Evolutionary conservation across 805 yeast genomes (phyloP), one percentile per base, ranked within the genome.

Genomic region (Ogataea trehalophila): DNA sequence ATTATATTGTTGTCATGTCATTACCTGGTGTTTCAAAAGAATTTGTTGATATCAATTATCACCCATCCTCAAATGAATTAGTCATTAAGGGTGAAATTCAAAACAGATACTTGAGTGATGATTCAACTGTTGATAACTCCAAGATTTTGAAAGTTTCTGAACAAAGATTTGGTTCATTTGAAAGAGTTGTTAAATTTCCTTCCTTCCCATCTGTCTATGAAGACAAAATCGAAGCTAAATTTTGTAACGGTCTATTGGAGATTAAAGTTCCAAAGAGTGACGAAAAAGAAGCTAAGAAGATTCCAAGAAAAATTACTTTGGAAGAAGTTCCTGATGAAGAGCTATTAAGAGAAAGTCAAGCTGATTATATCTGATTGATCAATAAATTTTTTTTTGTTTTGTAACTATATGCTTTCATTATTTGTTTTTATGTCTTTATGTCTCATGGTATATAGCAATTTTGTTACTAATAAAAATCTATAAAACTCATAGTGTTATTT

Each of bases 1-100:
- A 66, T 16, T 81, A 79, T 52, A 58, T 70, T 15, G 72, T 79
- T 13, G 75, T 75, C 1, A 59, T 80, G 13, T 75, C 83, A 4
- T 59, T 81, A 23, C 80, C 86, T n/a, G 86, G 86, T 42, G 81
- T 82, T 2, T 67, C 71, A 33, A 73, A 77, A 20, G 71, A 73
- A 37, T 71, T 76, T 16, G 73, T 81, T 52, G 76, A 74, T 43
- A 72, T 81, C 38, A 82, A 81, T 55, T 80, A 71, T 62, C 85
- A 81, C 55, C 81, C 85, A 35, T 69, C 81, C 1, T 70, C 77
- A 13, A 74, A 75, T 53, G 83, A 79, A 51, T 54, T 81, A 49
- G 67, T 76, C 16, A 65, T 81, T 35, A 76, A 74, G 49, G 86
- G 85, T 33, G 70, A 68, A 6, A 64, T 69, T n/a, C 67, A 66